These are phyloP conservation scores for Boletus bicolor DNA, from an alignment of 768 basidiomycete species.

Conservation along the genomic window DNA sequence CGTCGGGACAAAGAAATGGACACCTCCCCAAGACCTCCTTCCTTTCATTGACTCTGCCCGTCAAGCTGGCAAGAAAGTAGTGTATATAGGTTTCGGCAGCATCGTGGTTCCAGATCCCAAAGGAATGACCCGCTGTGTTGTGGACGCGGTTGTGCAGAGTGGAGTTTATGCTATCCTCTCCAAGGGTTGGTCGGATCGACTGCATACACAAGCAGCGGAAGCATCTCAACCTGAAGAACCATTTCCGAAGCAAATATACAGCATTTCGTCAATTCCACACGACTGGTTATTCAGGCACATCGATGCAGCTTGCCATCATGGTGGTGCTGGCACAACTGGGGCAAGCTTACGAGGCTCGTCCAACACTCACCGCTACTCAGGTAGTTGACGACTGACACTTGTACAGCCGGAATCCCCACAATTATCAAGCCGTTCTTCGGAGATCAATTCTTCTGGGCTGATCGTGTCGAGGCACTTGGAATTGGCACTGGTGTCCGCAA, in stretches of 20 bases:
- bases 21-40: constrained; percentile 74
- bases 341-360: constrained; percentile 83
- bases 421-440: constrained; percentile 98
- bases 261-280: constrained; percentile 84
- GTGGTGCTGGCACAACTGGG: constrained; percentile 94
- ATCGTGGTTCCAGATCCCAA: constrained; percentile 96
- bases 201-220: constrained; percentile 62
- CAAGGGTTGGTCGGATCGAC: constrained; percentile 96
- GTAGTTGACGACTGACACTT: constrained; percentile 1
- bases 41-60: constrained; percentile 82
- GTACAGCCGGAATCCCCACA: constrained; percentile 83
- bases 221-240: constrained; percentile 63
- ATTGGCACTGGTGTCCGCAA: constrained; percentile 87
- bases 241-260: constrained; percentile 75
- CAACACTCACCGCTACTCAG: background rate
- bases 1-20: constrained; percentile 86
- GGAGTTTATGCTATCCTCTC: constrained; percentile 92
- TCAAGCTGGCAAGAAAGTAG: constrained; percentile 76
- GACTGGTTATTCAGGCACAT: constrained; percentile 95
- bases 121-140: constrained; percentile 85
- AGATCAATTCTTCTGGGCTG: constrained; percentile 97
- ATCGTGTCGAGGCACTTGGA: constrained; percentile 95
- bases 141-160: constrained; percentile 83
- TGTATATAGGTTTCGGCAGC: constrained; percentile 97
- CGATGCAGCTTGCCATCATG: constrained; percentile 97